Evolutionary conservation across 2,329 filamentous ascomycete genomes (phyloP).

Genomic region (Aspergillus sclerotialis): DNA sequence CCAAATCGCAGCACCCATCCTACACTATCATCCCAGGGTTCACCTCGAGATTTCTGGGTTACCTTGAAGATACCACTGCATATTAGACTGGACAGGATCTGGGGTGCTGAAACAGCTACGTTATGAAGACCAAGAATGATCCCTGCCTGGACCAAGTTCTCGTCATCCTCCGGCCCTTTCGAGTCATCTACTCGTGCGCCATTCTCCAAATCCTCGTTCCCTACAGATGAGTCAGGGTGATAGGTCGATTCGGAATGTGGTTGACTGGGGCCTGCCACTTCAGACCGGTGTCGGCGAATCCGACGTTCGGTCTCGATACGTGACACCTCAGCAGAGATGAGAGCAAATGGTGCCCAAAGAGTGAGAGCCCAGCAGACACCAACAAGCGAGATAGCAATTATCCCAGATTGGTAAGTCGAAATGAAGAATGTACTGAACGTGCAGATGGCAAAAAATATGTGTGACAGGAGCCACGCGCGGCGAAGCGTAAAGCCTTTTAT

Average conservation of each 20-base stretch:
- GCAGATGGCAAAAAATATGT: slow-evolving; percentile 72
- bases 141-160: slow-evolving; percentile 68
- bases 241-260: slow-evolving; percentile 3
- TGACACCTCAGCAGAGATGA: slow-evolving; percentile 88
- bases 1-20: slow-evolving; percentile 80
- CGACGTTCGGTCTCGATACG: slow-evolving; percentile 65
- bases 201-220: slow-evolving; percentile 22
- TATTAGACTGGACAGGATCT: slow-evolving; percentile 80
- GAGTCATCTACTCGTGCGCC: slow-evolving; percentile 13
- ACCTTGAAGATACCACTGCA: slow-evolving; percentile 78
- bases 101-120: slow-evolving; percentile 83
- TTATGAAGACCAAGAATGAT: slow-evolving; percentile 94
- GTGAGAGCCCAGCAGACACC: slow-evolving; percentile 90
- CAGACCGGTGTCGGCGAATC: slow-evolving; percentile 33
- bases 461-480: slow-evolving; percentile 76
- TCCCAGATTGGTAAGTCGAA: slow-evolving; percentile 62
- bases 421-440: slow-evolving; percentile 84
- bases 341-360: slow-evolving; percentile 90
- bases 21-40: slow-evolving; percentile 78
- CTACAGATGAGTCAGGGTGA: too few relatives aligned
- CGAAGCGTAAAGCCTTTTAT: slow-evolving; percentile 82
- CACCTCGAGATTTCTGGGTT: slow-evolving; percentile 80
- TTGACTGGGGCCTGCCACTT: slow-evolving; percentile 20
- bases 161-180: slow-evolving; percentile 28
- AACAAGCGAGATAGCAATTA: slow-evolving; percentile 68